These are phyloP conservation scores for Solanum pinnatisectum DNA, from an alignment of 257 asterid genomes.

Conservation along the genomic window DNA sequence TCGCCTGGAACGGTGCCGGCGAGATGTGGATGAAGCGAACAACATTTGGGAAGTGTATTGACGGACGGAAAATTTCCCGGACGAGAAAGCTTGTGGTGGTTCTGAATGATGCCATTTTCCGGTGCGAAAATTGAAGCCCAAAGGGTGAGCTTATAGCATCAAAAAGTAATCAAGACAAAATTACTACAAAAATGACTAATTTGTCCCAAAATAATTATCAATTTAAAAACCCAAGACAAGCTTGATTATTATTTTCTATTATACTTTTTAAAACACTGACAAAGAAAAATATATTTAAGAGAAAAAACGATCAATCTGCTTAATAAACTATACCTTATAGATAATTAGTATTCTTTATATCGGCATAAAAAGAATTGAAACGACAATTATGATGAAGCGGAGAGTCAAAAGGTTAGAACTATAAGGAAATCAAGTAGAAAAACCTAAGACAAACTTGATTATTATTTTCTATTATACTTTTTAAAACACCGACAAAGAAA, in stretches of 20 bases:
- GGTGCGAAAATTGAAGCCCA: not conserved
- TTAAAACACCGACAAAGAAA: not conserved
- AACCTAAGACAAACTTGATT: not conserved
- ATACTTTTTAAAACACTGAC: not conserved
- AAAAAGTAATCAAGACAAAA: too few species aligned
- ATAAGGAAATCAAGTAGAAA: too few species aligned
- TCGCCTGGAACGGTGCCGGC: slow-evolving; percentile 6
- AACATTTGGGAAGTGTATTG: slow-evolving; percentile 9
- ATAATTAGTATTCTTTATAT: too few species aligned
- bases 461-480: not conserved
- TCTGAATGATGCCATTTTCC: slow-evolving; percentile 36
- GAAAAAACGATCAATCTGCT: not conserved
- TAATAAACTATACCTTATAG: too few species aligned
- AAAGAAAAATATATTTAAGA: not conserved
- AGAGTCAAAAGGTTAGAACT: too few species aligned
- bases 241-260: not conserved
- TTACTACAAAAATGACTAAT: not conserved
- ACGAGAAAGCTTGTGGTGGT: slow-evolving; percentile 27
- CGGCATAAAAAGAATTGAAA: too few species aligned
- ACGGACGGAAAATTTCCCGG: slow-evolving; percentile 36
- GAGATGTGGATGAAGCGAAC: slow-evolving; percentile 10
- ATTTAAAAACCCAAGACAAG: too few species aligned
- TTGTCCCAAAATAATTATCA: not conserved
- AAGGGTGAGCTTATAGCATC: too few species aligned
- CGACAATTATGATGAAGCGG: too few species aligned